Base-by-base conservation (phyloP, 495 filamentous ascomycete genomes). In the Hypoxylon lienhwacheense region DNA sequence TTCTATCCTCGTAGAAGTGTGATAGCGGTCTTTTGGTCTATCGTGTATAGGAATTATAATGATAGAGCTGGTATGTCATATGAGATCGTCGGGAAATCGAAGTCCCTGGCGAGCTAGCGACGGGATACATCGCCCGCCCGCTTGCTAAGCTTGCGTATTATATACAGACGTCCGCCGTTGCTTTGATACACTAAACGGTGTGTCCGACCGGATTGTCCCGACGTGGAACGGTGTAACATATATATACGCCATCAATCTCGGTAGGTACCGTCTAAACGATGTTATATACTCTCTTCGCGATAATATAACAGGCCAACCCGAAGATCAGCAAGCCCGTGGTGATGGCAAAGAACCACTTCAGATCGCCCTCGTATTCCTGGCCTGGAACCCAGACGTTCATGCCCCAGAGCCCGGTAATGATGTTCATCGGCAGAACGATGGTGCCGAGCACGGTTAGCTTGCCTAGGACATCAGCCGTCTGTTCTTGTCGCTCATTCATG, bases 351-450 rank as follows among this genome's bases (percentile, higher is more conserved):
- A 84, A 85, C 81, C 81, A 85, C 16, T 57, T 73, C 28, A 84
- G 63, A 53, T 80, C 71, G 1, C 71, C 73, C 46, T 79, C 79
- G 19, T 61, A 58, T 22, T 88, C 85, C 66, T 97, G 92, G 1
- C 91, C 90, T 0, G 93, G 93, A 0, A 98, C 92, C 72, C 88
- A 86, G 5, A 95, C 90, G 75, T 98, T 98, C 93, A 97, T 97
- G 25, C 93, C 93, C 88, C 93, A 98, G 69, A 98, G 86, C 59
- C 93, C 95, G 19, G 93, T 97, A 57, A 98, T 89, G 70, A 98
- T 91, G 65, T 98, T 98, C 85, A 98, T 91, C 14, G 93, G 93
- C 47, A 98, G 79, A 4, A 98, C 90, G 57, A 98, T 97, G 6
- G 93, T 98, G 59, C 91, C 93, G 2, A 98, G 76, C 1, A 97